These are phyloP conservation scores for Tetragonia tetragonoides DNA, from an alignment of 148 eudicot genomes.

Conservation along the genomic window DNA sequence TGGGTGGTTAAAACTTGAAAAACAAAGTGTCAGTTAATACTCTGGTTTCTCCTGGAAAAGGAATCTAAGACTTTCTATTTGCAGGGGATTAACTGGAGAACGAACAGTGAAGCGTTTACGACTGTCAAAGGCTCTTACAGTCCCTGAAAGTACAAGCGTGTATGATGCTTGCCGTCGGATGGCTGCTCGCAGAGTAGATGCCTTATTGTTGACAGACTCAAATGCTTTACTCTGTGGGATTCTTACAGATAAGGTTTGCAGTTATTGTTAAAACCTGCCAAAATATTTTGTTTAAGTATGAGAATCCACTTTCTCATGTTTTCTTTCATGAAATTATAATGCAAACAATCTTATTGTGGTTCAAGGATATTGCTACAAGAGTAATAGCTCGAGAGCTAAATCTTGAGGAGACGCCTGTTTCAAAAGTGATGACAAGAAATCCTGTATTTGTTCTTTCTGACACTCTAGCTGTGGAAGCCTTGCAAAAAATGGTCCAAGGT, in stretches of 20 bases:
- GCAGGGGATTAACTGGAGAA: constrained; percentile 85
- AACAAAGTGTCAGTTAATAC: background rate
- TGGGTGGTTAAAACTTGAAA: background rate
- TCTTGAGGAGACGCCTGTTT: constrained; percentile 87
- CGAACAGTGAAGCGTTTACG: constrained; percentile 87
- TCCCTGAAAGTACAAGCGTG: constrained; percentile 85
- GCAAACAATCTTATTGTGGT: constrained; percentile 18
- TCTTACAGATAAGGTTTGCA: constrained; percentile 82
- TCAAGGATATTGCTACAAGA: constrained; percentile 85
- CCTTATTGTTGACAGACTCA: constrained; percentile 85
- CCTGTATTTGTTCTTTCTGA: constrained; percentile 92
- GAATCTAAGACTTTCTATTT: background rate
- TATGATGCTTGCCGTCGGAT: constrained; percentile 88
- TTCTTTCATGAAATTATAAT: background rate
- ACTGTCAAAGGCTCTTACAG: constrained; percentile 84
- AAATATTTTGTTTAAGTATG: constrained; percentile 6
- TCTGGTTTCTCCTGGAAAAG: background rate
- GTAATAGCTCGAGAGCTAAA: constrained; percentile 82
- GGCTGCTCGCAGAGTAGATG: constrained; percentile 93
- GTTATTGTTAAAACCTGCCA: constrained; percentile 5
- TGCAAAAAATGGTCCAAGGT: constrained; percentile 99
- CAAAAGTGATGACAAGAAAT: constrained; percentile 93
- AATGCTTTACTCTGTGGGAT: constrained; percentile 95
- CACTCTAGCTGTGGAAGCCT: constrained; percentile 91
- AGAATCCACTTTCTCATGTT: background rate